Evolutionary conservation across 2,329 filamentous ascomycete species (phyloP).

Genomic region (Karstenula rhodostoma): DNA sequence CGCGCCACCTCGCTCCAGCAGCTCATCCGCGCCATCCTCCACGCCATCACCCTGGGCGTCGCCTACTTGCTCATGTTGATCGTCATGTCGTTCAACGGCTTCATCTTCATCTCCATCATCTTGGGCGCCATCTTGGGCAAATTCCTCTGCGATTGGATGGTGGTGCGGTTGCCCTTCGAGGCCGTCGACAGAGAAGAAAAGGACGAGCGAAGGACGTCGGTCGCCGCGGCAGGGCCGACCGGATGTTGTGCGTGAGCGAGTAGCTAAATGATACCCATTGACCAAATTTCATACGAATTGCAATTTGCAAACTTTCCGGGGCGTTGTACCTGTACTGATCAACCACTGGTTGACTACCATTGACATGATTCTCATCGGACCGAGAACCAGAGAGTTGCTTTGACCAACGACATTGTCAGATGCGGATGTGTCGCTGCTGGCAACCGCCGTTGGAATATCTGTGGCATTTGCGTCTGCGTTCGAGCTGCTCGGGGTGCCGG

Average conservation of each 20-base stretch:
- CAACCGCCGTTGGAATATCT: no score
- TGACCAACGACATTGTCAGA: no score
- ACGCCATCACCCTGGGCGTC: slow-evolving; percentile 75
- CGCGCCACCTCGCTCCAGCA: slow-evolving; percentile 72
- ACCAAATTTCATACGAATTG: background rate
- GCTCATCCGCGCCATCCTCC: slow-evolving; percentile 69
- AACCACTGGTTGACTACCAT: no score
- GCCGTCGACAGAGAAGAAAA: slow-evolving; percentile 28
- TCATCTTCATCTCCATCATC: slow-evolving; percentile 82
- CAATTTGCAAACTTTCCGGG: no score
- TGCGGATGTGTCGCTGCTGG: no score
- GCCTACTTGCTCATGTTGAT: slow-evolving; percentile 83
- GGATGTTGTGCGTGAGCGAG: slow-evolving; percentile 36
- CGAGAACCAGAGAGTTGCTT: no score
- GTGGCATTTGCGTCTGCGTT: no score
- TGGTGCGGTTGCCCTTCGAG: slow-evolving; percentile 39
- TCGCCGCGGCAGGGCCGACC: slow-evolving; percentile 37
- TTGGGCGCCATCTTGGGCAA: slow-evolving; percentile 77
- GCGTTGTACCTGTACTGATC: no score
- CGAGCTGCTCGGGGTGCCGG: no score
- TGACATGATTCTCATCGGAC: no score
- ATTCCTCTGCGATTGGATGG: slow-evolving; percentile 75
- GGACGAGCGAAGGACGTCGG: slow-evolving; percentile 29
- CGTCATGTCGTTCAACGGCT: slow-evolving; percentile 72
- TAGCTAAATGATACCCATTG: background rate